Evolutionary conservation across 2,329 filamentous ascomycete genomes (phyloP).

Genomic region (Microcyclospora tardicrescens): DNA sequence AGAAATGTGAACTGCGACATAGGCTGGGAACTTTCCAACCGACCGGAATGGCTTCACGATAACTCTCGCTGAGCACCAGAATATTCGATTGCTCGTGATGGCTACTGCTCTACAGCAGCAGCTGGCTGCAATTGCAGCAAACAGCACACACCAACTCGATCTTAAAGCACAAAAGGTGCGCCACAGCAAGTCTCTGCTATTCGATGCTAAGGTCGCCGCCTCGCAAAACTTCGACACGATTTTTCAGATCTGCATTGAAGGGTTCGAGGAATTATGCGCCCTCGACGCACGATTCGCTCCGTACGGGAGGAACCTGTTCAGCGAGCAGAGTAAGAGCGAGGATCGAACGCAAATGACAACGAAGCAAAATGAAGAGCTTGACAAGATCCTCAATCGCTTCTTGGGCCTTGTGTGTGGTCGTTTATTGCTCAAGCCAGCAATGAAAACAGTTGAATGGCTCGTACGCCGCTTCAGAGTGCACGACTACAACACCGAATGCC

Average conservation of each 20-base stretch:
- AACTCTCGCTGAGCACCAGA: too few relatives aligned
- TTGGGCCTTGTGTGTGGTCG: slow-evolving; percentile 65
- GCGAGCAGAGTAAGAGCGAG: slow-evolving; percentile 79
- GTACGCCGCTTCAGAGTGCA: slow-evolving; percentile 86
- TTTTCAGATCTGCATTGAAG: slow-evolving; percentile 74
- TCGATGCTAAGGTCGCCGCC: slow-evolving; percentile 71
- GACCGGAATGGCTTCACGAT: too few relatives aligned
- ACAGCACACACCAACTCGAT: slow-evolving; percentile 81
- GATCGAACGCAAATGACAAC: slow-evolving; percentile 76
- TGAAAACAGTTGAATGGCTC: slow-evolving; percentile 91
- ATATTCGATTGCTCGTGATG: slow-evolving; percentile 38
- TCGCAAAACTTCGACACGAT: slow-evolving; percentile 83
- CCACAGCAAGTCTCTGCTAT: slow-evolving; percentile 90
- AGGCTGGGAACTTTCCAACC: too few relatives aligned
- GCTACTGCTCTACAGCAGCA: slow-evolving; percentile 81
- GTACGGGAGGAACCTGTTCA: slow-evolving; percentile 74
- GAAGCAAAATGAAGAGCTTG: slow-evolving; percentile 68
- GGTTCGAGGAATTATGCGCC: slow-evolving; percentile 80
- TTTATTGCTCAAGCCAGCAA: slow-evolving; percentile 69
- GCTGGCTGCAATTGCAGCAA: slow-evolving; percentile 80
- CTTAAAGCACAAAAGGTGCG: slow-evolving; percentile 83
- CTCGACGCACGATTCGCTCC: slow-evolving; percentile 66
- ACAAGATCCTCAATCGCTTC: slow-evolving; percentile 68
- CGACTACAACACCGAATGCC: slow-evolving; percentile 68
- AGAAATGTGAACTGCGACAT: neutral